A percentile compares a stretch with the other conserved stretches of the same genome.
Evolutionary conservation across 2,329 filamentous ascomycete species (phyloP).

Genomic region (Diaporthe batatas): DNA sequence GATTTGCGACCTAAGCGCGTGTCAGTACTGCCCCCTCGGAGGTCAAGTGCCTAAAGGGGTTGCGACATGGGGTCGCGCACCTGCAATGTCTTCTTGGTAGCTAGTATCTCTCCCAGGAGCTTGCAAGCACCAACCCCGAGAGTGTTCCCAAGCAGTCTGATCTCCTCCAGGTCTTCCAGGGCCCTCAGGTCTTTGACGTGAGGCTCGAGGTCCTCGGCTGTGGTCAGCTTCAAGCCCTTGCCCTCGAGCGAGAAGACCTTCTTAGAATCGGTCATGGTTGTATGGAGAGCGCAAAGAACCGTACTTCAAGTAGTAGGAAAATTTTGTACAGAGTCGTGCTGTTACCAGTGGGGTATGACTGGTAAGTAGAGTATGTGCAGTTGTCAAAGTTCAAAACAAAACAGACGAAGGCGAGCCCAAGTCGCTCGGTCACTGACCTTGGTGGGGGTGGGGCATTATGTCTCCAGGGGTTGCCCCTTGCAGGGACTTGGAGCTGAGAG

Average conservation of each 20-base stretch:
- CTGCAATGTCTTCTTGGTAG: conserved; percentile 85
- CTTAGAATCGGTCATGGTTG: conserved; percentile 63
- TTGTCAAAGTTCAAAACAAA: conserved; percentile 33
- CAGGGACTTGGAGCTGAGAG: conserved; percentile 8
- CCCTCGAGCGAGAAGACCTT: conserved; percentile 92
- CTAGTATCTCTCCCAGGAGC: conserved; percentile 84
- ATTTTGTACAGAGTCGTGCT: conserved; percentile 18
- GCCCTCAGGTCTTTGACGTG: conserved; percentile 82
- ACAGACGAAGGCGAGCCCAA: conserved; percentile 12
- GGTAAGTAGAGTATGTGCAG: conserved; percentile 11
- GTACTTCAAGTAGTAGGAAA: conserved; percentile 27
- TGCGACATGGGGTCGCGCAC: conserved; percentile 57
- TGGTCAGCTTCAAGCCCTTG: conserved; percentile 92
- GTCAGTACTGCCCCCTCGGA: neutral
- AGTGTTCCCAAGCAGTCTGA: conserved; percentile 91
- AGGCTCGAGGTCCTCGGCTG: conserved; percentile 85
- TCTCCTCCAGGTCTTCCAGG: conserved; percentile 83
- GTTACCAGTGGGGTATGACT: conserved; percentile 1
- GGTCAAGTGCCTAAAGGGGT: conserved; percentile 27
- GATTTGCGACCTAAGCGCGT: conserved; percentile 76
- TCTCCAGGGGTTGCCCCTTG: conserved; percentile 39
- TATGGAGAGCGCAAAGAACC: conserved; percentile 43
- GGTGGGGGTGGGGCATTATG: conserved; percentile 43
- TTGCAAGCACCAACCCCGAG: conserved; percentile 90
- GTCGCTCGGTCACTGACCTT: conserved; percentile 16